Evolutionary conservation across 768 basidiomycete species (phyloP), one percentile per base, ranked within the genome.

Genomic region (Pisolithus orientalis): DNA sequence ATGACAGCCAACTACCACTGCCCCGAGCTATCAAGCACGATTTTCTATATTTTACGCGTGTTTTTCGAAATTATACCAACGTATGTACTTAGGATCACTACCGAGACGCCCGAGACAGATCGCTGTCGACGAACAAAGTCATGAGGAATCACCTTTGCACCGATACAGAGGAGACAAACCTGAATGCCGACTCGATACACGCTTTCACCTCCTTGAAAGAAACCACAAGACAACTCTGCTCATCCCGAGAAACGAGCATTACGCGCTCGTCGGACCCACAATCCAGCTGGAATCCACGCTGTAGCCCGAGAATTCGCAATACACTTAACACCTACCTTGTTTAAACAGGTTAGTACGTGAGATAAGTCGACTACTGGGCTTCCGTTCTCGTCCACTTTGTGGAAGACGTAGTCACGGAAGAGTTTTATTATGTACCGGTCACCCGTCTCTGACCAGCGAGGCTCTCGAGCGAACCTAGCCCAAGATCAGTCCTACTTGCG

Each of bases 401-500:
- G 96, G 70, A 99, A 99, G 25, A 99, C 94, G 60, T 90, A 94
- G 68, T 99, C 96, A 16, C 96, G 81, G 79, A 99, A 98, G 44
- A 99, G 80, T 75, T 96, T 97, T 75, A 99, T 80, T 65, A 98
- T 92, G 66, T 99, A 99, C 55, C 95, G 76, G 63, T 99, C 96
- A 2, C 96, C 96, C 0, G 96, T 98, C 65, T 99, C 96, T 11
- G 94, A 94, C 96, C 96, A 99, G 3, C 94, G 80, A 2, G 90
- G 84, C 62, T 97, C 95, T 39, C 88, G 85, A n/a, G 94, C 87
- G 61, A 96, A 96, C 61, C 93, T 94, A 21, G n/a, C n/a, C 2
- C 32, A 51, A 44, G n/a, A 6, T 4, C 60, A 28, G 57, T 34
- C 32, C 29, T 5, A 8, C 31, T 27, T 38, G 17, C 39, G 8